Conservation (phyloP, 2,329 filamentous ascomycete species). For the Pestalotiopsis sp. region DNA sequence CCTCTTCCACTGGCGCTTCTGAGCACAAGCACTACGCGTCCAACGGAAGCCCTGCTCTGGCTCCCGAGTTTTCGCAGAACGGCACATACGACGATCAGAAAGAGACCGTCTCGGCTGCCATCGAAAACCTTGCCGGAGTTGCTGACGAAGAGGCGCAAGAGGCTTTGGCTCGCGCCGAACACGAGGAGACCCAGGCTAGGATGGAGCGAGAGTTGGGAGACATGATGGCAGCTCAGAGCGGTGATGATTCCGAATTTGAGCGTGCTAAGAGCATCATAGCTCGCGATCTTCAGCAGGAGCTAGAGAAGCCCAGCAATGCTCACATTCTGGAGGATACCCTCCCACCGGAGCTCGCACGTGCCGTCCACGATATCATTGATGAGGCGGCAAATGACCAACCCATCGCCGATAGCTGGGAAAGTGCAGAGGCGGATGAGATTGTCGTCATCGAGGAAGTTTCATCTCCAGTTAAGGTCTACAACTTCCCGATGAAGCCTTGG, state of each 20-base stretch:
- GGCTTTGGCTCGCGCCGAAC: slow-evolving; percentile 60
- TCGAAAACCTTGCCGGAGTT: slow-evolving; percentile 64
- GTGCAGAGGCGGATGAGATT: slow-evolving; percentile 73
- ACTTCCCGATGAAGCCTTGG: slow-evolving; percentile 96
- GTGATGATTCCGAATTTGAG: slow-evolving; percentile 50
- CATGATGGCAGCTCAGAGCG: slow-evolving; percentile 52
- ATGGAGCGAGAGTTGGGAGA: slow-evolving; percentile 52
- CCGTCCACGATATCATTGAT: slow-evolving; percentile 53
- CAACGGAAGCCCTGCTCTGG: slow-evolving; percentile 46
- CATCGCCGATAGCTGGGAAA: slow-evolving; percentile 90
- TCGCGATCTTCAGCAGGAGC: slow-evolving; percentile 53
- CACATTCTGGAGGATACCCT: slow-evolving; percentile 55
- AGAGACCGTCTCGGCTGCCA: slow-evolving; percentile 72
- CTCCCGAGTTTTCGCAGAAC: slow-evolving; percentile 37
- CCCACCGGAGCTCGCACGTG: slow-evolving; percentile 54
- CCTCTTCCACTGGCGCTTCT: slow-evolving; percentile 39
- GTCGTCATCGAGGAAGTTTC: slow-evolving; percentile 67
- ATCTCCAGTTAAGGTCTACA: slow-evolving; percentile 78
- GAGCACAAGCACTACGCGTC: slow-evolving; percentile 38
- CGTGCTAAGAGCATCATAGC: slow-evolving; percentile 50
- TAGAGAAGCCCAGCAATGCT: slow-evolving; percentile 56
- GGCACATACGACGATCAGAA: slow-evolving; percentile 38
- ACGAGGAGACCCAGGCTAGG: slow-evolving; percentile 49
- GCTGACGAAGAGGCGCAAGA: slow-evolving; percentile 62
- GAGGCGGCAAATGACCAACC: slow-evolving; percentile 61